A percentile compares a stretch with the other conserved stretches of the same genome.
Evolutionary conservation across 768 basidiomycete genomes (phyloP).

Genomic region (Coprinopsis marcescibilis): DNA sequence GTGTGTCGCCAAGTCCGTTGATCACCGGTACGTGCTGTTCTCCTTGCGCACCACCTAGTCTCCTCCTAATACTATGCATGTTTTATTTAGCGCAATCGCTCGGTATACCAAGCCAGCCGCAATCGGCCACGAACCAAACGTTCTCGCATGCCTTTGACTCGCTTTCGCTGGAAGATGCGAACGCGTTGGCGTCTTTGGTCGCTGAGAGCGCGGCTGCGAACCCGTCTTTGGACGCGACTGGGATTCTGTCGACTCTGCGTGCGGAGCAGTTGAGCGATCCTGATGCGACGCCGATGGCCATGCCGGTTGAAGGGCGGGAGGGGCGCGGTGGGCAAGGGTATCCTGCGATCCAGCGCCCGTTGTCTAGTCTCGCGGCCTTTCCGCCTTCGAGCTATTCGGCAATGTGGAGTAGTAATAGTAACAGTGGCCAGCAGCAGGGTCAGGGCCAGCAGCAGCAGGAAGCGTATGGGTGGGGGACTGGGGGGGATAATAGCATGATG

Average conservation of each 20-base stretch:
- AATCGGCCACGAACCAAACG: not conserved
- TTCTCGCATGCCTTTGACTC: conserved; percentile 65
- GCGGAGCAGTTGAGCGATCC: conserved; percentile 25
- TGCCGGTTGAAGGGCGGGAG: conserved; percentile 22
- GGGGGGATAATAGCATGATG: not conserved
- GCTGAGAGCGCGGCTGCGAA: conserved; percentile 30
- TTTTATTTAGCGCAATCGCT: not conserved
- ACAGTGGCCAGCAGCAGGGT: conserved; percentile 1
- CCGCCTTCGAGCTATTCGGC: conserved; percentile 5
- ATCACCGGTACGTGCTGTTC: not conserved
- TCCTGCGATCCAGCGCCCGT: conserved; percentile 5
- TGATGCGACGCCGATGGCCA: conserved; percentile 41
- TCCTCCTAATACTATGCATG: conserved; percentile 1
- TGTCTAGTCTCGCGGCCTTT: conserved; percentile 7
- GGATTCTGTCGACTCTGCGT: conserved; percentile 4
- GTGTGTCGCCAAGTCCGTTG: not conserved
- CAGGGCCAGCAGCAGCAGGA: not conserved
- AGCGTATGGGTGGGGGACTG: not conserved
- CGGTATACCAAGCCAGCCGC: not conserved
- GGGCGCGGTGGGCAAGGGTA: conserved; percentile 7
- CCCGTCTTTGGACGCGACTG: not conserved
- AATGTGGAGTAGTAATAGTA: not conserved
- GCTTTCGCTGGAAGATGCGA: conserved; percentile 71
- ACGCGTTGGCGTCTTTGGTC: conserved; percentile 59
- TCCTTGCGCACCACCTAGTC: not conserved